These are phyloP conservation scores for Hanseniaspora vineae DNA, from an alignment of 805 yeast species.

Conservation along the genomic window DNA sequence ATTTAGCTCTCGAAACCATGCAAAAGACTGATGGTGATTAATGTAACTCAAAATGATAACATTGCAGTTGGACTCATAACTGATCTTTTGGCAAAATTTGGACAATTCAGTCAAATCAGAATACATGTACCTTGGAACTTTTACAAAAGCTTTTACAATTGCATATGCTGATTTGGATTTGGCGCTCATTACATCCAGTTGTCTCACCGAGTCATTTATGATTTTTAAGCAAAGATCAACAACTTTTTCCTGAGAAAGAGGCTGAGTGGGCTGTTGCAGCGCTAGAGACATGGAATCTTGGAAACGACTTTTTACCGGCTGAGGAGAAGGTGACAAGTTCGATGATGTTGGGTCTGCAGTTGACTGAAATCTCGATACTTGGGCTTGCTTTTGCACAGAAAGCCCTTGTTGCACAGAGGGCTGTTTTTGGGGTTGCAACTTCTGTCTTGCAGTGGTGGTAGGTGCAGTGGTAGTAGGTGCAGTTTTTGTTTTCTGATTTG, in stretches of 20 bases:
- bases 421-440: too few relatives aligned
- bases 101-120: conserved; percentile 15
- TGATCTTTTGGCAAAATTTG: conserved; percentile 11
- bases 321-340: too few relatives aligned
- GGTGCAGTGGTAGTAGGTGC: too few relatives aligned
- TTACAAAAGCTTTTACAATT: conserved; percentile 20
- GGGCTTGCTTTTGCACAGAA: too few relatives aligned
- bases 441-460: too few relatives aligned
- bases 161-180: conserved; percentile 16
- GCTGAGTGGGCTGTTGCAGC: not conserved
- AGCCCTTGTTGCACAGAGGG: too few relatives aligned
- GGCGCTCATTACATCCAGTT: not conserved
- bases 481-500: not conserved
- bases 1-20: conserved; percentile 20
- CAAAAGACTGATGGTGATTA: conserved; percentile 21
- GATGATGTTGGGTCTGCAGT: too few relatives aligned
- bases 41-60: conserved; percentile 20
- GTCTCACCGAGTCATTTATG: not conserved
- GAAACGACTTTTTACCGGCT: too few relatives aligned
- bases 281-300: too few relatives aligned
- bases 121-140: conserved; percentile 19
- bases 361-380: too few relatives aligned
- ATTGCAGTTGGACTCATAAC: conserved; percentile 19
- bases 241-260: not conserved
- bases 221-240: not conserved